Conservation (phyloP, 805 yeast species). For the Yamadazyma laniorum region DNA sequence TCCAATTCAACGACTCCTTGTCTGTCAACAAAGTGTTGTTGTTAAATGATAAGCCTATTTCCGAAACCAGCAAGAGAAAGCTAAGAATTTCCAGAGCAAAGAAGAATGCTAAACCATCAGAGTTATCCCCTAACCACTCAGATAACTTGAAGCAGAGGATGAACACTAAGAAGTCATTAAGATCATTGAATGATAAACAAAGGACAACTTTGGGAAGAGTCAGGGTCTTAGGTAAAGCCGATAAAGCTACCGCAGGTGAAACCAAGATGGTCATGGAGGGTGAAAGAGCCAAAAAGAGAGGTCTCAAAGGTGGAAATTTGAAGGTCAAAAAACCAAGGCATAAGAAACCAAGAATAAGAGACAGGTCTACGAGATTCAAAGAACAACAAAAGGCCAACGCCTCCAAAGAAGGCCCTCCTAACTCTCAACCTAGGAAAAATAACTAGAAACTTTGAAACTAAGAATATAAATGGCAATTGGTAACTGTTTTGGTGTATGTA, state of each 20-base stretch:
- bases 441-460: no score
- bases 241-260: constrained; percentile 62
- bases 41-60: constrained; percentile 64
- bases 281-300: constrained; percentile 71
- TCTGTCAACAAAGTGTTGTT: constrained; percentile 80
- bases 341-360: constrained; percentile 60
- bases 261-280: constrained; percentile 59
- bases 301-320: constrained; percentile 45
- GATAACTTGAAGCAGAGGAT: constrained; percentile 29
- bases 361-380: constrained; percentile 52
- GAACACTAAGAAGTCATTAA: constrained; percentile 8
- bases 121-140: constrained; percentile 43
- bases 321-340: constrained; percentile 32
- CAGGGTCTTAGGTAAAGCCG: constrained; percentile 74
- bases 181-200: constrained; percentile 58
- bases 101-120: constrained; percentile 39
- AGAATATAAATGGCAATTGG: no score
- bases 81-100: constrained; percentile 70
- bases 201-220: constrained; percentile 82
- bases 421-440: not conserved
- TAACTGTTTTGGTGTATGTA: no score
- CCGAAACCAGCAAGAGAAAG: constrained; percentile 46
- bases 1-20: constrained; percentile 75
- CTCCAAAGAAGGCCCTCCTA: not conserved
- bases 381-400: constrained; percentile 19